These are phyloP conservation scores for Kwoniella bestiolae DNA, from an alignment of 768 basidiomycete genomes.

Conservation along the genomic window DNA sequence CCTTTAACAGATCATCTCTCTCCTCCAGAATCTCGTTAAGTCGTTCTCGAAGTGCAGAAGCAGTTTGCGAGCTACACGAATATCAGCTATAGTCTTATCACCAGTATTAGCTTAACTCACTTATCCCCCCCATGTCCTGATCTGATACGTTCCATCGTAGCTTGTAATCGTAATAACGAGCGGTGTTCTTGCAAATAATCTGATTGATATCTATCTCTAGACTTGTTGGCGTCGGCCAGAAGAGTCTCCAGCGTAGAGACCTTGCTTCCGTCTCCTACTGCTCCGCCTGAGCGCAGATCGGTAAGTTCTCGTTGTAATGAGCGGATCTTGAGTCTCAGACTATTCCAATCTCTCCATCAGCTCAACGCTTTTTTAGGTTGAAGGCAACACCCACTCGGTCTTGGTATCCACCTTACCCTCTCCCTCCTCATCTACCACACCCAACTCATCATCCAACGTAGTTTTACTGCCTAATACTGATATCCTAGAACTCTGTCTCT, in stretches of 20 bases:
- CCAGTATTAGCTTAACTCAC: conserved; percentile 60
- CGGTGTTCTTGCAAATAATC: conserved; percentile 85
- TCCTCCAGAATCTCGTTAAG: conserved; percentile 85
- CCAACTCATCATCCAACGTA: conserved; percentile 19
- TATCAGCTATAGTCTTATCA: background rate
- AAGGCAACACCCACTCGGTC: conserved; percentile 41
- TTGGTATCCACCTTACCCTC: conserved; percentile 78
- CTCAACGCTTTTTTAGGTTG: background rate
- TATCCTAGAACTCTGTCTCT: conserved; percentile 11
- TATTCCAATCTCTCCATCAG: conserved; percentile 15
- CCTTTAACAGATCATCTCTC: conserved; percentile 71
- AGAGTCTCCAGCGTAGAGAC: conserved; percentile 87
- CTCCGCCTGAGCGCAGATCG: conserved; percentile 64
- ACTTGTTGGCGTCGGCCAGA: conserved; percentile 84
- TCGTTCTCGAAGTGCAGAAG: conserved; percentile 54
- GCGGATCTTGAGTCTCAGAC: conserved; percentile 80
- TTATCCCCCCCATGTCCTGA: conserved; percentile 81
- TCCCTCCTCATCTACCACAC: conserved; percentile 64
- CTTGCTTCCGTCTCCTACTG: conserved; percentile 75
- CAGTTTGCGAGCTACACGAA: conserved; percentile 6
- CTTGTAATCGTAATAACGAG: conserved; percentile 76
- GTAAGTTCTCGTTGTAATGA: conserved; percentile 80
- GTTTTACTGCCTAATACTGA: conserved; percentile 8
- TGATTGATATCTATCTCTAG: conserved; percentile 84
- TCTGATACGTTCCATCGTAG: conserved; percentile 83